phyloP scores from a whole-genome alignment of 305 asterid genomes.

The Fraxinus dipetala region DNA sequence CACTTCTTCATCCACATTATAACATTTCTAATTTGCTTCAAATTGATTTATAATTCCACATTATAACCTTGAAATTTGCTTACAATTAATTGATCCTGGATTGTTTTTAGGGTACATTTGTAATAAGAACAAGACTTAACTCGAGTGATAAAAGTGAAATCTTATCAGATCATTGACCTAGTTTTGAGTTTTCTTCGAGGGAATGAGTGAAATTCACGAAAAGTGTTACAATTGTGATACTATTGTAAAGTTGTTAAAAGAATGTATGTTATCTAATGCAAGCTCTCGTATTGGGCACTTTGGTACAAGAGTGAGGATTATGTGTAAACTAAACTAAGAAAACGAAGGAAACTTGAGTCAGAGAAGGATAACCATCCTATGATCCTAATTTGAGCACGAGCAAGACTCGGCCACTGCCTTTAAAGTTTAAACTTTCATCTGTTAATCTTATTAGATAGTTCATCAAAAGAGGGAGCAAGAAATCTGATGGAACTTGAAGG shows the following conservation, averaged over 20 bases:
- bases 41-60: too few relatives aligned
- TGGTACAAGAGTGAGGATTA: conserved; percentile 50
- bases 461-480: conserved; percentile 50
- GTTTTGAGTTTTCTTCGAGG: neutral
- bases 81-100: neutral
- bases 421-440: conserved; percentile 43
- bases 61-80: too few relatives aligned
- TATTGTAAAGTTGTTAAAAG: conserved; percentile 39
- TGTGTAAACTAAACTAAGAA: conserved; percentile 51
- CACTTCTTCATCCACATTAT: neutral
- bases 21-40: too few relatives aligned
- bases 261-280: conserved; percentile 52
- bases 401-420: conserved; percentile 56
- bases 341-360: conserved; percentile 58
- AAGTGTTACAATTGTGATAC: neutral
- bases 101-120: neutral
- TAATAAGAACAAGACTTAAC: neutral
- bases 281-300: conserved; percentile 62
- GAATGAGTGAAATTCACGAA: neutral
- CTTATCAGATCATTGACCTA: neutral
- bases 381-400: conserved; percentile 47
- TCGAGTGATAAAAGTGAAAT: neutral
- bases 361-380: conserved; percentile 40
- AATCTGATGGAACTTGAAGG: conserved; percentile 63
- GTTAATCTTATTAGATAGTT: conserved; percentile 57